phyloP scores from a whole-genome alignment of 192 early-diverging fungal species.

The Coemansia sp. region DNA sequence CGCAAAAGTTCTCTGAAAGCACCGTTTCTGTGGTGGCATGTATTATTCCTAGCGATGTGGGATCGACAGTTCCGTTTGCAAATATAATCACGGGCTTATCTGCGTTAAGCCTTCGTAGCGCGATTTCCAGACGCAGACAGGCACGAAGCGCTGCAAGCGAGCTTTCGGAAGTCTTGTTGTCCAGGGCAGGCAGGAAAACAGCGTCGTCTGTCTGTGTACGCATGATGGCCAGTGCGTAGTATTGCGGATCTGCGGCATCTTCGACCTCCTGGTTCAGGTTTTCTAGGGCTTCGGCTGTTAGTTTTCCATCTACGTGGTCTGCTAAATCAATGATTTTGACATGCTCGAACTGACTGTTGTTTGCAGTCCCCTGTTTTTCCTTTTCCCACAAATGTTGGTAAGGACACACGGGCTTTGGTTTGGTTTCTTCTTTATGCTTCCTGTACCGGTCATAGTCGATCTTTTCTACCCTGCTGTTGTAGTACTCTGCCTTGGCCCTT shows the following conservation, averaged over 20 bases:
- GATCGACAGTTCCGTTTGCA: constrained; percentile 33
- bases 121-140: constrained; percentile 27
- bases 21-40: constrained; percentile 26
- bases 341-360: constrained; percentile 14
- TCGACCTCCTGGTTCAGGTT: constrained; percentile 9
- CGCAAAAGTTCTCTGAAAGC: constrained; percentile 27
- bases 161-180: not conserved
- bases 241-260: constrained; percentile 9
- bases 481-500: constrained; percentile 39
- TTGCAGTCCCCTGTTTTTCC: constrained; percentile 4
- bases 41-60: constrained; percentile 25
- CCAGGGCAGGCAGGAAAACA: constrained; percentile 36
- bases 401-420: constrained; percentile 40
- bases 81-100: constrained; percentile 38
- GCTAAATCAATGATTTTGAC: constrained; percentile 34
- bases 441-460: constrained; percentile 27
- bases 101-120: constrained; percentile 28
- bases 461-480: constrained; percentile 21
- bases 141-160: constrained; percentile 10
- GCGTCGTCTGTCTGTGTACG: constrained; percentile 5
- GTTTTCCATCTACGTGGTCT: constrained; percentile 4
- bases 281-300: constrained; percentile 18
- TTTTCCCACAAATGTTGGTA: constrained; percentile 52
- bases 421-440: constrained; percentile 14
- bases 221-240: constrained; percentile 31